These are phyloP conservation scores for maize (Zea mays) DNA, from an alignment of 176 grass and related monocot genomes.

Conservation along the genomic window DNA sequence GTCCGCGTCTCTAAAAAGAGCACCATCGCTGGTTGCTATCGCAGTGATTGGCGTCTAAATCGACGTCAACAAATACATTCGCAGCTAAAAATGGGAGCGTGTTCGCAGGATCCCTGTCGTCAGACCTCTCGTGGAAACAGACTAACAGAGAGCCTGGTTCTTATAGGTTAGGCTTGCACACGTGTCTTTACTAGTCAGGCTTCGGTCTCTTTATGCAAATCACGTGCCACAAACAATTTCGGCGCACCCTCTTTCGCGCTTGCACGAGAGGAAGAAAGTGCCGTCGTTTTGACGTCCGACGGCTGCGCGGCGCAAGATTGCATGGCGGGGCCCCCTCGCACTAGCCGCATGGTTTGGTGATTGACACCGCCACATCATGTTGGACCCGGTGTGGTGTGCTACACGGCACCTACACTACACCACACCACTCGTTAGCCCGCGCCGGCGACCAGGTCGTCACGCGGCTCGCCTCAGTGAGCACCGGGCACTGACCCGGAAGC, in stretches of 20 bases:
- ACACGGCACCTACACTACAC: too few relatives aligned
- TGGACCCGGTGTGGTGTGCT: constrained; percentile 22
- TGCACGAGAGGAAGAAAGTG: not conserved
- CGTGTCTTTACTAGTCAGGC: constrained; percentile 12
- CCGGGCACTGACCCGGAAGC: constrained; percentile 42
- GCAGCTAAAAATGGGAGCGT: not conserved
- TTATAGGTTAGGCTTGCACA: not conserved
- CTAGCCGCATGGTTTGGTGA: constrained; percentile 18
- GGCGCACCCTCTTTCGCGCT: not conserved
- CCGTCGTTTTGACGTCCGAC: constrained; percentile 6
- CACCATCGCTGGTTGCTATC: too few relatives aligned
- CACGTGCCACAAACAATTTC: constrained; percentile 32
- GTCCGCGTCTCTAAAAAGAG: too few relatives aligned
- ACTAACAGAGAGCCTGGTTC: not conserved
- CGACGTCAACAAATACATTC: too few relatives aligned
- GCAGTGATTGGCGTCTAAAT: too few relatives aligned
- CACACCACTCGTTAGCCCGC: not conserved
- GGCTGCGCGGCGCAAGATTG: constrained; percentile 28
- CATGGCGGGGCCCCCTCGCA: not conserved
- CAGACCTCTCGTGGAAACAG: not conserved
- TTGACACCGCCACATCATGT: constrained; percentile 28
- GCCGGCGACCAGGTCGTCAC: constrained; percentile 54
- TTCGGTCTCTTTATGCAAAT: not conserved
- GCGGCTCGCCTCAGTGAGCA: constrained; percentile 53
- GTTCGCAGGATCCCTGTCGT: not conserved